These are phyloP conservation scores for Waitea zeae DNA, from an alignment of 1,284 basidiomycete genomes.

Conservation along the genomic window DNA sequence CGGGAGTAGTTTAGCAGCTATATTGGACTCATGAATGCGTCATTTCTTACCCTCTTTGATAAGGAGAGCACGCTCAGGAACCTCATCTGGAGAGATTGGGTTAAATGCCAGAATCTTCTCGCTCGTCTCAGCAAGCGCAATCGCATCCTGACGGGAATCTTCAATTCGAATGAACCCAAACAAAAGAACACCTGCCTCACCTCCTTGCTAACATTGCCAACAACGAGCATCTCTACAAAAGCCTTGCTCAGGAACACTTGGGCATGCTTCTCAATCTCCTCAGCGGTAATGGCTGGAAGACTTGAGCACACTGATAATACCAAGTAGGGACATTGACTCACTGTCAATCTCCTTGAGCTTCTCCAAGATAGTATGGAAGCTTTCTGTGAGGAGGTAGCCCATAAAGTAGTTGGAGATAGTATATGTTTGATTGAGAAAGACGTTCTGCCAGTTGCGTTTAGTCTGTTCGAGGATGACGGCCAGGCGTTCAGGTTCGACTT, in stretches of 20 bases:
- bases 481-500: constrained; percentile 60
- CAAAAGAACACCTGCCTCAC: constrained; percentile 21
- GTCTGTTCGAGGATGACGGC: constrained; percentile 79
- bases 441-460: constrained; percentile 71
- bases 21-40: neutral
- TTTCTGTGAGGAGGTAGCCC: constrained; percentile 53
- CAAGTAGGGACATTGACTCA: constrained; percentile 22
- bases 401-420: constrained; percentile 68
- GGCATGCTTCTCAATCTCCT: constrained; percentile 60
- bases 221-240: constrained; percentile 62
- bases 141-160: constrained; percentile 45
- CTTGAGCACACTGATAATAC: no score
- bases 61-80: constrained; percentile 42
- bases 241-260: constrained; percentile 47
- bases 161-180: constrained; percentile 5
- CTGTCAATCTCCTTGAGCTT: constrained; percentile 64
- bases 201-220: constrained; percentile 77
- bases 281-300: constrained; percentile 40
- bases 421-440: constrained; percentile 76
- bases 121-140: constrained; percentile 51
- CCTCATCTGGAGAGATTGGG: constrained; percentile 34
- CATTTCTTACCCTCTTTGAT: neutral
- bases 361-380: constrained; percentile 70
- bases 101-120: constrained; percentile 52
- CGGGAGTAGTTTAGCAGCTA: constrained; percentile 5